Percentiles rank a stretch among this genome's conserved stretches.
These are phyloP conservation scores for Xylaria castorea DNA, from an alignment of 495 filamentous ascomycete genomes.

Conservation along the genomic window DNA sequence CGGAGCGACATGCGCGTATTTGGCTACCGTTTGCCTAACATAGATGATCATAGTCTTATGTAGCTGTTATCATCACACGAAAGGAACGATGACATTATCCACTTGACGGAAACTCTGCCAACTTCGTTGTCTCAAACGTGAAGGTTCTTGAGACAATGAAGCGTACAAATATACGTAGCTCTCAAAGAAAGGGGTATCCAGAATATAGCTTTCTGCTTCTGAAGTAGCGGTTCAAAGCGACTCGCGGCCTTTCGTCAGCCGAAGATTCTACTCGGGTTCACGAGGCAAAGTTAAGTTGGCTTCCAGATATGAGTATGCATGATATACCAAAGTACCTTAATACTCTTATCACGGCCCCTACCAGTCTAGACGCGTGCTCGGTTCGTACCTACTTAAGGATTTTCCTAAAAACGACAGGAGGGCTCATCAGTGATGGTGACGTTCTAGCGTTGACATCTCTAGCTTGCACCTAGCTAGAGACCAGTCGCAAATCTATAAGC, in stretches of 20 bases:
- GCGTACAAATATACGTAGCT: neutral
- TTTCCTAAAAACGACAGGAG: neutral
- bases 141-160: neutral
- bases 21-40: neutral
- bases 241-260: constrained; percentile 43
- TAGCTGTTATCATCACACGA: neutral
- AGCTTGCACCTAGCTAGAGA: neutral
- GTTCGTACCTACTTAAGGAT: neutral
- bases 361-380: neutral
- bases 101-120: neutral
- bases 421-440: neutral
- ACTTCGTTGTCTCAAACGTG: neutral
- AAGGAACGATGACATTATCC: neutral
- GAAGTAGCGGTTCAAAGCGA: constrained; percentile 30
- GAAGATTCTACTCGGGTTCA: constrained; percentile 55
- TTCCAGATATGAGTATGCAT: constrained; percentile 43
- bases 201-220: neutral
- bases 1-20: neutral
- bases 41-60: neutral
- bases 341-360: constrained; percentile 30
- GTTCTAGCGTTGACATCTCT: neutral
- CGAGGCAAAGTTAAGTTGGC: constrained; percentile 44
- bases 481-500: neutral
- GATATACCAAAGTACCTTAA: constrained; percentile 39
- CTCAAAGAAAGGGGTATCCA: neutral